These are phyloP conservation scores for Adansonia gregorii DNA, from an alignment of 441 rosid genomes.

Conservation along the genomic window DNA sequence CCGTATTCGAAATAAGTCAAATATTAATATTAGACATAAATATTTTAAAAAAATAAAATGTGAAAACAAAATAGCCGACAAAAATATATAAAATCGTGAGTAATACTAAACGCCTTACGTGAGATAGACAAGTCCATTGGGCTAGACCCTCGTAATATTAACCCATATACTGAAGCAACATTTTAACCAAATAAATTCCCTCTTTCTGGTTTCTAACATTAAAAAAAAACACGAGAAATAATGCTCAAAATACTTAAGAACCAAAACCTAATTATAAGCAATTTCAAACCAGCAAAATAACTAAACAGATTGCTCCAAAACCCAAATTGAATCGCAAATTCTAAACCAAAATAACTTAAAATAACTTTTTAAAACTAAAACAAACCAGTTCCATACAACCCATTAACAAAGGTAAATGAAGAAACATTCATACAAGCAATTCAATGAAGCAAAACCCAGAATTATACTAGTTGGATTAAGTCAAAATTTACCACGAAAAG, in stretches of 20 bases:
- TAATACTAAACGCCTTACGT: no score
- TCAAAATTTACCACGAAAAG: background rate
- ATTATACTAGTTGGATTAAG: background rate
- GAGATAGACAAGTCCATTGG: no score
- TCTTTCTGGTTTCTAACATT: background rate
- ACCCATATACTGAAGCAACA: background rate
- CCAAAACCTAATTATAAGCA: conserved; percentile 19
- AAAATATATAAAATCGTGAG: no score
- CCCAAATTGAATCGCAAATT: conserved; percentile 4
- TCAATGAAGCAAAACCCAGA: conserved; percentile 5
- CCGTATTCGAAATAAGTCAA: no score
- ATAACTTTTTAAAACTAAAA: background rate
- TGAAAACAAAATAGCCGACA: no score
- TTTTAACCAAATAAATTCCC: background rate
- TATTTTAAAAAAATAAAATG: no score
- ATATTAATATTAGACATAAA: no score
- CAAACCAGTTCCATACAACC: background rate
- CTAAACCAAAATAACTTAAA: background rate
- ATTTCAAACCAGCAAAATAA: background rate
- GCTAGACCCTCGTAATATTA: background rate
- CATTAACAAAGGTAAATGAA: background rate
- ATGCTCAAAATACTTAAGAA: background rate
- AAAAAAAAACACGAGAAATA: background rate
- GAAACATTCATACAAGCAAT: background rate
- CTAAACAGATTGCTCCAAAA: background rate